These are phyloP conservation scores for Echinochloa phyllopogon DNA, from an alignment of 176 grass and related monocot genomes.

Conservation along the genomic window DNA sequence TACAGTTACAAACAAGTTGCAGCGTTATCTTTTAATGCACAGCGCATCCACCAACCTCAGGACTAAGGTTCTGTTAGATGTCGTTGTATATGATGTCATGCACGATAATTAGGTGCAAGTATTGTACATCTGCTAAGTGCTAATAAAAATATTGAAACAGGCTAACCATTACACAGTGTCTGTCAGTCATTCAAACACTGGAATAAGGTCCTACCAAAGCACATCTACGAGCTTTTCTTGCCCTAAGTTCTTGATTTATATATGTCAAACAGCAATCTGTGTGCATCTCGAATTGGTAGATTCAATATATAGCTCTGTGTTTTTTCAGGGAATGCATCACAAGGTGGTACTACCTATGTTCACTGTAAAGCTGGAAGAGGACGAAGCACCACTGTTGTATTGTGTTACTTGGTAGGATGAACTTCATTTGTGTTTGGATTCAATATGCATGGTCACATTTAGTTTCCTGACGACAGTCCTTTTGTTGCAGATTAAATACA, in stretches of 20 bases:
- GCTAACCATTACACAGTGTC: not conserved
- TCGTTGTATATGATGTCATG: slow-evolving; percentile 19
- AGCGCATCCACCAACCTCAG: not conserved
- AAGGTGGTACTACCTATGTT: slow-evolving; percentile 77
- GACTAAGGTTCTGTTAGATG: slow-evolving; percentile 41
- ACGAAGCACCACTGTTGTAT: slow-evolving; percentile 92
- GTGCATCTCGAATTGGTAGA: not conserved
- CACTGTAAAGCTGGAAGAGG: slow-evolving; percentile 99
- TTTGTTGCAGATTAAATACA: slow-evolving; percentile 74
- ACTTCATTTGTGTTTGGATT: slow-evolving; percentile 7
- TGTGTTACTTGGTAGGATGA: slow-evolving; percentile 93
- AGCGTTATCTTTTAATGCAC: slow-evolving; percentile 33
- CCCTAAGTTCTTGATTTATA: not conserved
- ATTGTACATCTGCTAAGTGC: not conserved
- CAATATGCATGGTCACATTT: not conserved
- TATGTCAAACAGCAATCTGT: not conserved
- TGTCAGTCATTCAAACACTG: not conserved
- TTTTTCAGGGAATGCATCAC: slow-evolving; percentile 76
- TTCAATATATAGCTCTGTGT: not conserved
- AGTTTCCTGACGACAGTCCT: slow-evolving; percentile 25
- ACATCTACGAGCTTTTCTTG: not conserved
- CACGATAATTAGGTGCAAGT: slow-evolving; percentile 6
- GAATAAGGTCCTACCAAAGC: not conserved
- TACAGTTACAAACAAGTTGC: slow-evolving; percentile 27
- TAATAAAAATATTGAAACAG: not conserved